Evolutionary conservation across 192 early-diverging fungal species (phyloP), one percentile per base, ranked within the genome.

Genomic region (Coemansia umbellata): DNA sequence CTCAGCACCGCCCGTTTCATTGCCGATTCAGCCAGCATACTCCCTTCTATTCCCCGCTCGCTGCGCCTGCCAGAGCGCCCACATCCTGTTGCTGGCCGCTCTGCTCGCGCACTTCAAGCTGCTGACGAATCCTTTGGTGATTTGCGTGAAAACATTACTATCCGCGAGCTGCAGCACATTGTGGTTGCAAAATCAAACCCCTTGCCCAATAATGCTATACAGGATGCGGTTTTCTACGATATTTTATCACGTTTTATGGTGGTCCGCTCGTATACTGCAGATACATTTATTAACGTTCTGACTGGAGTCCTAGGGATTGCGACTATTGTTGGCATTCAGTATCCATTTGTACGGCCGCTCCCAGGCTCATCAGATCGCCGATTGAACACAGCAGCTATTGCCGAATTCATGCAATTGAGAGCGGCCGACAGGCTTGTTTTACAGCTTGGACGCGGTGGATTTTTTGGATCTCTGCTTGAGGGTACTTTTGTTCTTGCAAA

Each of bases 1-100:
- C 58, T 88, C 14, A 37, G 52, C 13, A 60, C 75, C 3, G 61
- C 72, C 2, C 80, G 78, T 4, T 62, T 55, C 28, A 80, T 85
- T 49, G 81, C 84, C 10, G 54, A 79, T 18, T 77, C 75, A 4
- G 32, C 44, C 17, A 23, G 21, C 37, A 63, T 53, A 23, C 53
- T 74, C 4, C 41, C 40, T 1, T 45, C 22, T 0, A 51, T 74
- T 7, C 65, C 71, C 24, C 71, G 64, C 53, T 68, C 72, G 0
- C 24, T 39, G 13, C 65, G 52, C n/a, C 53, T 67, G 40, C 71
- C 71, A 1, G 27, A 37, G 24, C 56, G 59, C 8, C 59, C 58
- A 14, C 53, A 1, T 2, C 24, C 48, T 4, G 31, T 7, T 24
- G 33, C 11, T 33, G 18, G 48, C 1, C 23, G 10, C 18, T 28